These are phyloP conservation scores for Waltergamsia citrina DNA, from an alignment of 2,329 filamentous ascomycete species.

Conservation along the genomic window DNA sequence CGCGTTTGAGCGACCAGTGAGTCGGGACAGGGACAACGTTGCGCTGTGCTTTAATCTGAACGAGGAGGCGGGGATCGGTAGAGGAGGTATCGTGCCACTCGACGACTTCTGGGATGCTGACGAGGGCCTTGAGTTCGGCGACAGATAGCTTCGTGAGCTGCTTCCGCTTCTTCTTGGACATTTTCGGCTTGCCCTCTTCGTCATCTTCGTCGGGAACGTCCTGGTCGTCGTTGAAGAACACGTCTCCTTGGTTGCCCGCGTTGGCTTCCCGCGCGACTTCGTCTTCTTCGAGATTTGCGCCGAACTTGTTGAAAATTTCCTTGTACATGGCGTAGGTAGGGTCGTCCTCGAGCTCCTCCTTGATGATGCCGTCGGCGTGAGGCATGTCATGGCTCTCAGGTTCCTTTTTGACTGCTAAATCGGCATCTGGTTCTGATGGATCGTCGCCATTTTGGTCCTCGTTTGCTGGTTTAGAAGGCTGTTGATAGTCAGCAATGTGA, in stretches of 20 bases:
- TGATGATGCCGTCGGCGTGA: constrained; percentile 25
- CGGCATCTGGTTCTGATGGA: constrained; percentile 1
- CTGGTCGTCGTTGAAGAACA: constrained; percentile 76
- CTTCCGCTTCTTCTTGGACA: constrained; percentile 95
- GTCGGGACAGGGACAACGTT: constrained; percentile 91
- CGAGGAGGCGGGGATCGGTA: constrained; percentile 76
- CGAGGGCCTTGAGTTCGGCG: constrained; percentile 87
- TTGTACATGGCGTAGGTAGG: constrained; percentile 78
- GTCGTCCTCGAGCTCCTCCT: constrained; percentile 41
- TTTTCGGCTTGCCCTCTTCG: constrained; percentile 50
- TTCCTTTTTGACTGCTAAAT: constrained; percentile 6
- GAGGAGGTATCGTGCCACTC: constrained; percentile 97
- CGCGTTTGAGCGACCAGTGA: constrained; percentile 93
- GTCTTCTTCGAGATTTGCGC: constrained; percentile 53
- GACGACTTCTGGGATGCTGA: constrained; percentile 84
- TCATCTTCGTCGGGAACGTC: constrained; percentile 83
- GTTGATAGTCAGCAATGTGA: constrained; percentile 14
- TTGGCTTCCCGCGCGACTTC: constrained; percentile 55
- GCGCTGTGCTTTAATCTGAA: constrained; percentile 89
- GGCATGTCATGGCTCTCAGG: constrained; percentile 11
- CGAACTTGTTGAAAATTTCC: constrained; percentile 73
- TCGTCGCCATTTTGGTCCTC: constrained; percentile 19
- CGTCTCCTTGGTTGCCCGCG: constrained; percentile 69
- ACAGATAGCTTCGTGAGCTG: constrained; percentile 86
- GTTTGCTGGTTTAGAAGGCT: constrained; percentile 21